phyloP scores from a whole-genome alignment of 176 grass and related monocot genomes.

The Musa acuminata region DNA sequence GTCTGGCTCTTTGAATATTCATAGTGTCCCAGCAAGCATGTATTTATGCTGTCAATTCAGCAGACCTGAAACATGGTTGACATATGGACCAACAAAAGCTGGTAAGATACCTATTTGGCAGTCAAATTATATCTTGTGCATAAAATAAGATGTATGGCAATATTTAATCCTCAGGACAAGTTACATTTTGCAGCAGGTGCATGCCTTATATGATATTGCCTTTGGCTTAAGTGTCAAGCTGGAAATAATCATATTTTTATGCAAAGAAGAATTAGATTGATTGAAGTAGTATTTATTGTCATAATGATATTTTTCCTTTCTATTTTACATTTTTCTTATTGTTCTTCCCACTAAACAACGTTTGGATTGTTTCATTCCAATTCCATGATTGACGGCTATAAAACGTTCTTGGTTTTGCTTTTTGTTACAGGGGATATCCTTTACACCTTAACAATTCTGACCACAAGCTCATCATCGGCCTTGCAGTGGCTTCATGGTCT shows the following conservation, averaged over 20 bases:
- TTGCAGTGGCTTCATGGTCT: slow-evolving; percentile 85
- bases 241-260: neutral
- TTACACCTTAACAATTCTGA: slow-evolving; percentile 72
- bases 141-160: no score
- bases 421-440: slow-evolving; percentile 51
- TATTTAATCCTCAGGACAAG: no score
- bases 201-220: neutral
- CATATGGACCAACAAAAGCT: no score
- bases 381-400: slow-evolving; percentile 5
- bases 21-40: no score
- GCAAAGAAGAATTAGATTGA: neutral
- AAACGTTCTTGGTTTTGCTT: neutral
- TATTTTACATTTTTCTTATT: neutral
- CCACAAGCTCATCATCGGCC: slow-evolving; percentile 45
- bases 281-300: neutral
- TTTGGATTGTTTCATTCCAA: neutral
- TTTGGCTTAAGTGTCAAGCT: neutral
- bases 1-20: no score
- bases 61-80: no score
- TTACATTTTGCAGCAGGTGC: no score
- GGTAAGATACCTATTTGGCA: no score
- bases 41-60: no score
- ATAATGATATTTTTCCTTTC: neutral
- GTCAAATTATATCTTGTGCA: no score
- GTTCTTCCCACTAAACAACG: slow-evolving; percentile 1